Percentiles rank a stretch among this genome's conserved stretches.
Conservation (phyloP, 306 rosid species). For the Casuarina glauca region DNA sequence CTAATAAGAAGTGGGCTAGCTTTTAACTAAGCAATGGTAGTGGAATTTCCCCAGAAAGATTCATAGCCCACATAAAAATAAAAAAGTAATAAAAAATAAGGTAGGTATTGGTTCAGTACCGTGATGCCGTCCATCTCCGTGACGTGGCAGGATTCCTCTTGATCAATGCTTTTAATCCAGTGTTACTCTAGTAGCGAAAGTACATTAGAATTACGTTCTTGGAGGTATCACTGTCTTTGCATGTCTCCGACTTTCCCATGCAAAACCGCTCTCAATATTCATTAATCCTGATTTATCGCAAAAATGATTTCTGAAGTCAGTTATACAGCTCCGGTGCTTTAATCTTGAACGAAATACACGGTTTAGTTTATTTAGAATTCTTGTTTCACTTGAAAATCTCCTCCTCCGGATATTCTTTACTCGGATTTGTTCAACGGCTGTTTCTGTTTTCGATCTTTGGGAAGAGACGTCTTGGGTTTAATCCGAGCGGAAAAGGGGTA, state of each 20-base stretch:
- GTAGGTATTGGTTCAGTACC: too few species aligned
- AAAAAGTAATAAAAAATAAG: too few species aligned
- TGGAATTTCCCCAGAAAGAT: too few species aligned
- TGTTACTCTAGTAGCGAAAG: not conserved
- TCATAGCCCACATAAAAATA: too few species aligned
- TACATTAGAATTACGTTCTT: not conserved
- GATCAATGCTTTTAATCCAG: not conserved
- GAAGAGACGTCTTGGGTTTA: too few species aligned
- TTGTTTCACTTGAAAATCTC: not conserved
- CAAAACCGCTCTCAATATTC: not conserved
- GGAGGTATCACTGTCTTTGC: not conserved
- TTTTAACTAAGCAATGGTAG: too few species aligned
- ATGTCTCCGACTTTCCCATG: not conserved
- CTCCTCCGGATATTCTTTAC: too few species aligned
- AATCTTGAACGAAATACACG: not conserved
- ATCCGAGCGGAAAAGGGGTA: too few species aligned
- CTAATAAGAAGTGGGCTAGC: too few species aligned
- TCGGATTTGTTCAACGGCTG: too few species aligned
- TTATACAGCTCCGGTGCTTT: not conserved
- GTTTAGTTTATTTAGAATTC: not conserved
- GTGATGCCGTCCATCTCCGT: not conserved
- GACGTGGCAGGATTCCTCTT: not conserved
- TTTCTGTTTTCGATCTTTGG: too few species aligned
- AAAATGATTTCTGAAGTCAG: not conserved
- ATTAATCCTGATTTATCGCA: not conserved